phyloP scores from a whole-genome alignment of 208 protist genomes.

The Tritrichomonas foetus region DNA sequence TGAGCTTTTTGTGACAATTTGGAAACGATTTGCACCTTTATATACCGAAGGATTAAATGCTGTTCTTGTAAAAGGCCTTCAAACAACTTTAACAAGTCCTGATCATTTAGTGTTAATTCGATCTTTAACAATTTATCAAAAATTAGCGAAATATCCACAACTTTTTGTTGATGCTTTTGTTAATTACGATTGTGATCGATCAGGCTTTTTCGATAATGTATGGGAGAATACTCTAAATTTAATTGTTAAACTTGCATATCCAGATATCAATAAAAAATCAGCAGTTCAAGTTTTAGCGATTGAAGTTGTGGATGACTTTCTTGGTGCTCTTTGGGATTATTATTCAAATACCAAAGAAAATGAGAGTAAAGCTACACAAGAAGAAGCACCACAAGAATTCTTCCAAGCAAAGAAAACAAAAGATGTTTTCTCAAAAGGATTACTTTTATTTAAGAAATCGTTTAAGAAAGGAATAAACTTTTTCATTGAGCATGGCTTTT shows the following conservation, averaged over 20 bases:
- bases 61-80: neutral
- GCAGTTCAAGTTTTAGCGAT: neutral
- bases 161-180: neutral
- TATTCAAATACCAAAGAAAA: neutral
- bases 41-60: neutral
- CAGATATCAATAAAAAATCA: neutral
- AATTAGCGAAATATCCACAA: neutral
- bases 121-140: neutral
- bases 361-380: neutral
- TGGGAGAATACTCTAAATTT: neutral
- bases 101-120: neutral
- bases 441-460: neutral
- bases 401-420: neutral
- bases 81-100: neutral
- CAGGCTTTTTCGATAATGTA: neutral
- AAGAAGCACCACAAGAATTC: neutral
- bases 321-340: neutral
- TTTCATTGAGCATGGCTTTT: neutral
- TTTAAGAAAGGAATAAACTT: neutral
- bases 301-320: neutral
- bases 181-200: constrained; percentile 3
- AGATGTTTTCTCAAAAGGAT: neutral
- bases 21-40: neutral
- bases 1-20: neutral
- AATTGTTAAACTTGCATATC: neutral